phyloP scores from a whole-genome alignment of 352 stramenopile genomes.

The Phytophthora idaei region DNA sequence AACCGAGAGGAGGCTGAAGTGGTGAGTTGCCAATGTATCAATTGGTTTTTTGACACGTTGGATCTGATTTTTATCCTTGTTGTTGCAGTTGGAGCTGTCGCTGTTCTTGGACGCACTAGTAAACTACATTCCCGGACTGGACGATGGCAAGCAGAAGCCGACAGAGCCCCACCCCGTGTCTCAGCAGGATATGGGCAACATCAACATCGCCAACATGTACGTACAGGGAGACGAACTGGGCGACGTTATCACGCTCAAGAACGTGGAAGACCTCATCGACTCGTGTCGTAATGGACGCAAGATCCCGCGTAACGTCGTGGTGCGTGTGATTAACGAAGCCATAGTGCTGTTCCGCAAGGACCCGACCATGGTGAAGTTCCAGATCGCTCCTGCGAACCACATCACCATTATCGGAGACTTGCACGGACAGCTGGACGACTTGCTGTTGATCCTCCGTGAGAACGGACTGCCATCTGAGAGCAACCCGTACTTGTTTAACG shows the following conservation, averaged over 20 bases:
- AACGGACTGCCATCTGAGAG: conserved; percentile 76
- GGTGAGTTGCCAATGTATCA: conserved; percentile 39
- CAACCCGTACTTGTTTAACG: conserved; percentile 90
- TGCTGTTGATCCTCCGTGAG: conserved; percentile 83
- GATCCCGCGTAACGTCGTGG: conserved; percentile 76
- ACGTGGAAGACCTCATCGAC: conserved; percentile 75
- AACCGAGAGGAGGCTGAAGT: conserved; percentile 85
- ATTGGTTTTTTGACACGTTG: conserved; percentile 5
- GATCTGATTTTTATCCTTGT: background rate
- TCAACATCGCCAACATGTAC: conserved; percentile 89
- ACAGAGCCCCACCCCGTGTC: conserved; percentile 33
- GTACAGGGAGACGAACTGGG: conserved; percentile 63
- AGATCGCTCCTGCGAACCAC: conserved; percentile 72
- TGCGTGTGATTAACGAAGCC: conserved; percentile 72
- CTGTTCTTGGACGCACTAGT: conserved; percentile 77
- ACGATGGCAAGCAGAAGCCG: conserved; percentile 43
- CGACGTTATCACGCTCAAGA: conserved; percentile 66
- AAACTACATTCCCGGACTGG: conserved; percentile 77
- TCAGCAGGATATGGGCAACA: conserved; percentile 66
- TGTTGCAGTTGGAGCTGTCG: conserved; percentile 70
- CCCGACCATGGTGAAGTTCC: conserved; percentile 73
- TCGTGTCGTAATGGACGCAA: conserved; percentile 81
- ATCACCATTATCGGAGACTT: conserved; percentile 85
- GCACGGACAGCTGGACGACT: conserved; percentile 85
- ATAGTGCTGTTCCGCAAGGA: conserved; percentile 55